A percentile compares a stretch with the other conserved stretches of the same genome.
Conservation (phyloP, 306 rosid species). For the Herpetospermum pedunculosum region DNA sequence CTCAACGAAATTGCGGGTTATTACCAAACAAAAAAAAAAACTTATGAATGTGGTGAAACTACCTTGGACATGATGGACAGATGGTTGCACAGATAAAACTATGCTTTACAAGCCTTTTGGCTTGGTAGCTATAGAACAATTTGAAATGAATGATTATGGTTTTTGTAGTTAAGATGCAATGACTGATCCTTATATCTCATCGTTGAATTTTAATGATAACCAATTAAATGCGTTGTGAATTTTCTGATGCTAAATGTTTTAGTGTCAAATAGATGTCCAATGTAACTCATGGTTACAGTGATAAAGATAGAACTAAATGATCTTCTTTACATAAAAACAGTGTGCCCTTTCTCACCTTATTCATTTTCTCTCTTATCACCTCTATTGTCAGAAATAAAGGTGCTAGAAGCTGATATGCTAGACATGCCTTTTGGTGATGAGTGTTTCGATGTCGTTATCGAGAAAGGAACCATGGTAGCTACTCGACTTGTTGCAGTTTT, state of each 20-base stretch:
- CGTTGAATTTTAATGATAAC: not conserved
- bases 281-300: not conserved
- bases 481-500: slow-evolving; percentile 4
- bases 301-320: not conserved
- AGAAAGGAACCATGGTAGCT: slow-evolving; percentile 95
- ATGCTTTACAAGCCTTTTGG: not conserved
- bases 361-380: slow-evolving; percentile 2
- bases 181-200: not conserved
- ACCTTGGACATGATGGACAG: not conserved
- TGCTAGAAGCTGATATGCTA: slow-evolving; percentile 92
- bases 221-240: not conserved
- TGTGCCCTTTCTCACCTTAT: not conserved
- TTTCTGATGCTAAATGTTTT: not conserved
- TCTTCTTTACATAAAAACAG: not conserved
- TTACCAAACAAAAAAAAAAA: no score
- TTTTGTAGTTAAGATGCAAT: not conserved
- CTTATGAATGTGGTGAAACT: not conserved
- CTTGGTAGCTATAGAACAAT: not conserved
- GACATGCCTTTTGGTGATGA: slow-evolving; percentile 73
- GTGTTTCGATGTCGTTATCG: slow-evolving; percentile 78
- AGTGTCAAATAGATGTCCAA: not conserved
- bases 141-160: not conserved
- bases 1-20: no score
- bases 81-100: not conserved
- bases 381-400: slow-evolving; percentile 61